A percentile compares a stretch with the other conserved stretches of the same genome.
Evolutionary conservation across 805 yeast species (phyloP).

Genomic region (Kuraishia piskuri): DNA sequence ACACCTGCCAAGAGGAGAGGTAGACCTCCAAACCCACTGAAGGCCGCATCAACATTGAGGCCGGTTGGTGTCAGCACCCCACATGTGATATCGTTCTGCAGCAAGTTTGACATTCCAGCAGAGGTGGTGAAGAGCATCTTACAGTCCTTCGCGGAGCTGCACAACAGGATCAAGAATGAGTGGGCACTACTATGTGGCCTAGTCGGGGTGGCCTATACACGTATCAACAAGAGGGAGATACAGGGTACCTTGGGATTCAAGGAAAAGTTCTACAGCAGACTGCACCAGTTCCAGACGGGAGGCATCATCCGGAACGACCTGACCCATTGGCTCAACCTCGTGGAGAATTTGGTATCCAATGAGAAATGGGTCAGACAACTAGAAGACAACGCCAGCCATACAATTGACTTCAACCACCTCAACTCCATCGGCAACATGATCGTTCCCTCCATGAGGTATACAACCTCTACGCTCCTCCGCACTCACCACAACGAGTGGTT

Average conservation of each 20-base stretch:
- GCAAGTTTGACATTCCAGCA: slow-evolving; percentile 54
- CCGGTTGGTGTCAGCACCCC: neutral
- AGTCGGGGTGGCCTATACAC: slow-evolving; percentile 46
- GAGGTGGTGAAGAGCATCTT: slow-evolving; percentile 40
- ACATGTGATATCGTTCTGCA: slow-evolving; percentile 32
- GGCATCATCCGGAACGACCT: slow-evolving; percentile 41
- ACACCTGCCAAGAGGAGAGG: neutral
- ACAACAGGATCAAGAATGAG: slow-evolving; percentile 47
- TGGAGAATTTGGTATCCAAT: slow-evolving; percentile 43
- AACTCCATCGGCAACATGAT: neutral
- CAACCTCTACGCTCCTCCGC: neutral
- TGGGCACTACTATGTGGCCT: slow-evolving; percentile 69
- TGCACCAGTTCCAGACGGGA: slow-evolving; percentile 47
- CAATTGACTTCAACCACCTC: neutral
- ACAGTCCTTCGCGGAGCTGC: slow-evolving; percentile 39
- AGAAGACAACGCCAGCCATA: neutral
- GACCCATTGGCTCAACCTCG: slow-evolving; percentile 42
- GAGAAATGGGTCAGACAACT: slow-evolving; percentile 57
- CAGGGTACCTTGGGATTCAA: slow-evolving; percentile 39
- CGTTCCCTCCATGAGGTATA: neutral
- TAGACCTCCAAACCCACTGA: neutral
- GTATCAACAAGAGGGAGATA: slow-evolving; percentile 41
- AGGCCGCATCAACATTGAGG: neutral
- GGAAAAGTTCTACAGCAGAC: slow-evolving; percentile 36
- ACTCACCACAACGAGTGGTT: neutral